A percentile compares a stretch with the other conserved stretches of the same genome.
These are phyloP conservation scores for Mycena haematopus DNA, from an alignment of 768 basidiomycete species.

Conservation along the genomic window DNA sequence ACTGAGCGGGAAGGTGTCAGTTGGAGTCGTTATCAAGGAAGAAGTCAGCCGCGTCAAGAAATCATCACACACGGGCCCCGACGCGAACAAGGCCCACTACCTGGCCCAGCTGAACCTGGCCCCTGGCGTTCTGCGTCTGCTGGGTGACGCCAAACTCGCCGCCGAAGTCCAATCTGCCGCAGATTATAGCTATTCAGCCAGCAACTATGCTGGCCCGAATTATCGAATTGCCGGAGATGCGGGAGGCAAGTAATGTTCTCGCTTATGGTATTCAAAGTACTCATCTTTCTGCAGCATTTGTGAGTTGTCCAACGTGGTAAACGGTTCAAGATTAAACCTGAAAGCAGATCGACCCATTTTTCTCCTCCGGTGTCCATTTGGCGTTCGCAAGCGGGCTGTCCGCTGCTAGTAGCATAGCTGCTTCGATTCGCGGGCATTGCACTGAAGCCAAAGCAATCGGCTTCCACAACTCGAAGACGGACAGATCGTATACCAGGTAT, in stretches of 20 bases:
- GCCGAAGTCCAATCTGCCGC: slow-evolving; percentile 37
- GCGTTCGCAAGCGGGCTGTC: slow-evolving; percentile 44
- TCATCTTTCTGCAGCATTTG: too few species aligned
- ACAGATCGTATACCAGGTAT: slow-evolving; percentile 43
- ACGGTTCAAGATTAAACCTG: too few species aligned
- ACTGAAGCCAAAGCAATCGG: slow-evolving; percentile 38
- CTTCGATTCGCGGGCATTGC: slow-evolving; percentile 38
- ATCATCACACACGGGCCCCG: too few species aligned
- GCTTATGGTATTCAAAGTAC: not conserved
- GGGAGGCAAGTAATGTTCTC: slow-evolving; percentile 32
- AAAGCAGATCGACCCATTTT: slow-evolving; percentile 60
- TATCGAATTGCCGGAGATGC: slow-evolving; percentile 43
- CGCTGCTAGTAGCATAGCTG: slow-evolving; percentile 43
- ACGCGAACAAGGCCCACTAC: too few species aligned
- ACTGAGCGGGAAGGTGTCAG: too few species aligned
- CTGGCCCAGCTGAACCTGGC: too few species aligned
- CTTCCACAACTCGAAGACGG: slow-evolving; percentile 41
- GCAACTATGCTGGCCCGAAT: slow-evolving; percentile 37
- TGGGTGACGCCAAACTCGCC: too few species aligned
- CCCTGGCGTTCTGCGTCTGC: too few species aligned
- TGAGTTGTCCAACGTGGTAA: too few species aligned
- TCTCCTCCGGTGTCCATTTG: slow-evolving; percentile 58
- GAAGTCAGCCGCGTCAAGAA: too few species aligned
- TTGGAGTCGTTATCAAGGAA: too few species aligned
- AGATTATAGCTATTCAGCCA: slow-evolving; percentile 45